These are phyloP conservation scores for Paramecium sonneborni DNA, from an alignment of 73 alveolate species.

Conservation along the genomic window DNA sequence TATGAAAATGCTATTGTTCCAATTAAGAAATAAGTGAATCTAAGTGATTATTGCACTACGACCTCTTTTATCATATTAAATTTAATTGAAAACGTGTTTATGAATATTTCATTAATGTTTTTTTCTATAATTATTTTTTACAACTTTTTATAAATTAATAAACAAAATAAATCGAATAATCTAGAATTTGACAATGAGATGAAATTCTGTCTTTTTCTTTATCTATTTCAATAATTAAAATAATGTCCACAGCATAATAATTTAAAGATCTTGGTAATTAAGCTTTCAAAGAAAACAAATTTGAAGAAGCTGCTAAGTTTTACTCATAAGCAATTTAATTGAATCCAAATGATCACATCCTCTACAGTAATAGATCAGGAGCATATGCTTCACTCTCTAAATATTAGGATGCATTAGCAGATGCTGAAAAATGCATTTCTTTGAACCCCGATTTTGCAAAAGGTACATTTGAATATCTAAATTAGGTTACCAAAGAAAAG, in stretches of 20 bases:
- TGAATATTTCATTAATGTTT: neutral
- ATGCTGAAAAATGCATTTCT: constrained; percentile 90
- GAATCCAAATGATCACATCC: constrained; percentile 94
- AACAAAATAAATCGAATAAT: constrained; percentile 35
- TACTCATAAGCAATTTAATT: constrained; percentile 93
- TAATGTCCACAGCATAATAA: constrained; percentile 36
- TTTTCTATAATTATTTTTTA: neutral
- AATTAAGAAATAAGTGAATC: constrained; percentile 8
- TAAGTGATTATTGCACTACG: neutral
- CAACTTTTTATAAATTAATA: neutral
- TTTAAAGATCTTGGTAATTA: constrained; percentile 86
- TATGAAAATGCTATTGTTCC: constrained; percentile 31
- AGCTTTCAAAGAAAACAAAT: constrained; percentile 90
- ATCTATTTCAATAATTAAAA: neutral
- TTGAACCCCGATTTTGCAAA: constrained; percentile 94
- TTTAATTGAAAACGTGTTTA: neutral
- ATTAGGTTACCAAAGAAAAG: constrained; percentile 84
- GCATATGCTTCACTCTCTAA: constrained; percentile 66
- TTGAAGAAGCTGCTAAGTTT: constrained; percentile 92
- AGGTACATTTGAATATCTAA: neutral
- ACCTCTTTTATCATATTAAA: neutral
- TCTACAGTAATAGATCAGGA: constrained; percentile 88
- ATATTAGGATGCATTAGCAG: constrained; percentile 68
- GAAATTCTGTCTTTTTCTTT: neutral
- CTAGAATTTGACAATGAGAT: neutral